phyloP scores from a whole-genome alignment of 1,139 yeast species.

The Geotrichum candidum region DNA sequence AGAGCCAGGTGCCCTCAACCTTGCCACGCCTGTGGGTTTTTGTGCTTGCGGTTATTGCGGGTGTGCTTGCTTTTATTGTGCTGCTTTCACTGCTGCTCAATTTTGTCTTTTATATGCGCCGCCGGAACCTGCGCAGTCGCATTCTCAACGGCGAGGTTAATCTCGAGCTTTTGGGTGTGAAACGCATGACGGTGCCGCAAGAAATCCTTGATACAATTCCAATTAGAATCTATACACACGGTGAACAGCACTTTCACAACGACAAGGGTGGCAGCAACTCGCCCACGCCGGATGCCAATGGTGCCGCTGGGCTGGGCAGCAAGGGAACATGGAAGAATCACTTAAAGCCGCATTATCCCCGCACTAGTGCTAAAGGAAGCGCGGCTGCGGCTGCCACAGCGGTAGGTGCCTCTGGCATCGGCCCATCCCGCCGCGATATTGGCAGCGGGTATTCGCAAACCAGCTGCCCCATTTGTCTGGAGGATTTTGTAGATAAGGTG shows the following conservation, averaged over 20 bases:
- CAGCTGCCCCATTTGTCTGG: constrained; percentile 30
- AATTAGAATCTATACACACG: constrained; percentile 19
- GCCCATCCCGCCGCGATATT: neutral
- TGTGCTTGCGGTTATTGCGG: constrained; percentile 20
- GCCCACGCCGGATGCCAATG: neutral
- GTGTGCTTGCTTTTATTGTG: constrained; percentile 15
- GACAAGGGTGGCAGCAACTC: neutral
- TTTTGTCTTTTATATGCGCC: constrained; percentile 20
- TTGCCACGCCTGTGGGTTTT: constrained; percentile 19
- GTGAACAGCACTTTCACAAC: constrained; percentile 16
- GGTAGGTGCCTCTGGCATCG: neutral
- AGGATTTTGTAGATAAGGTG: constrained; percentile 23
- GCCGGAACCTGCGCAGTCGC: constrained; percentile 24
- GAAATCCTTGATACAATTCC: constrained; percentile 25
- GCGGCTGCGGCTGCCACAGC: neutral
- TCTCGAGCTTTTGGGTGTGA: constrained; percentile 27
- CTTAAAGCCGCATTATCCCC: neutral
- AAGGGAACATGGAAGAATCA: neutral
- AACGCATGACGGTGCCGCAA: constrained; percentile 26
- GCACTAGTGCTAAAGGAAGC: neutral
- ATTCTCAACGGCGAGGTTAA: constrained; percentile 28
- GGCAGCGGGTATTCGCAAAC: constrained; percentile 22
- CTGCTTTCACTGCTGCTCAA: constrained; percentile 20
- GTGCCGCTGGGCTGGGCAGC: neutral
- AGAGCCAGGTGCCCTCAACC: neutral